These are phyloP conservation scores for Trypanosomatidae sp. DNA, from an alignment of 208 protist species.

Conservation along the genomic window DNA sequence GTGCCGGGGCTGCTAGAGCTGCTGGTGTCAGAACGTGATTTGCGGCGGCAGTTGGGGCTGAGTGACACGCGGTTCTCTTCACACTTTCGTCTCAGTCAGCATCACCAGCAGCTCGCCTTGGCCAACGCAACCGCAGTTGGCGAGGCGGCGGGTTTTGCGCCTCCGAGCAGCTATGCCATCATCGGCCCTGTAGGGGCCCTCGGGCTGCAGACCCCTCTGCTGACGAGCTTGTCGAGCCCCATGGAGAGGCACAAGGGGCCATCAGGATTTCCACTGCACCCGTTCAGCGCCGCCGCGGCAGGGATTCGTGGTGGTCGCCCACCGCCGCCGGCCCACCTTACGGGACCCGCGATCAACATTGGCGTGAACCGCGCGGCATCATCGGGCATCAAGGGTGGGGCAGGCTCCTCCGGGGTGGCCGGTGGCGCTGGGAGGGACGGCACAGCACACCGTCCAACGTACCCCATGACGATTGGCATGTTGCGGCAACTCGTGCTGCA, in stretches of 20 bases:
- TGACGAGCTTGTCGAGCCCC: slow-evolving; percentile 5
- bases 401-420: background rate
- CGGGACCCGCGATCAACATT: background rate
- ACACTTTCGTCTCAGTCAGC: slow-evolving; percentile 10
- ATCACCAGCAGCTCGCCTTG: background rate
- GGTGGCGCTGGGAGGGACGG: background rate
- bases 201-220: slow-evolving; percentile 4
- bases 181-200: background rate
- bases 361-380: background rate
- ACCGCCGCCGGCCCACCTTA: background rate
- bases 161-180: background rate
- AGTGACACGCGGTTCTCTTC: slow-evolving; percentile 25
- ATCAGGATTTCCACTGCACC: slow-evolving; percentile 10
- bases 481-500: slow-evolving; percentile 40
- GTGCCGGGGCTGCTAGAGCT: slow-evolving; percentile 59
- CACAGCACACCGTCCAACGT: background rate
- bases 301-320: background rate
- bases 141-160: background rate
- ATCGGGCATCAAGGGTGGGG: background rate
- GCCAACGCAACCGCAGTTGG: background rate
- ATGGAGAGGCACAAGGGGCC: slow-evolving; percentile 7
- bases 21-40: slow-evolving; percentile 25
- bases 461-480: slow-evolving; percentile 7
- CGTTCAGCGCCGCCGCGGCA: slow-evolving; percentile 16
- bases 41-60: slow-evolving; percentile 27